Evolutionary conservation across 129 eudicot genomes (phyloP).

Genomic region (Escallonia rubra): DNA sequence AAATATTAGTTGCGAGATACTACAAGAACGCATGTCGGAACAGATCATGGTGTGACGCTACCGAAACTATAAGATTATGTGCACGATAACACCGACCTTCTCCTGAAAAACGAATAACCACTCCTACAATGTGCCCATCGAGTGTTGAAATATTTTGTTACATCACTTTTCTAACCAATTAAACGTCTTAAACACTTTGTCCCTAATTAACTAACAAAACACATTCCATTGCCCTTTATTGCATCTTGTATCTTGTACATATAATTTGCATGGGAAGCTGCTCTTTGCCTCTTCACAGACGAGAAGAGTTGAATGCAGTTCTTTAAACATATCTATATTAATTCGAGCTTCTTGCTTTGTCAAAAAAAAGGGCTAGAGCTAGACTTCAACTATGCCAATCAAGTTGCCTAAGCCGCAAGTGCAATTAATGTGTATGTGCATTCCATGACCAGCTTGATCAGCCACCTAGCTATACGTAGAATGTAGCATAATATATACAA

Average conservation of each 20-base stretch:
- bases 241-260: no score
- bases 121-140: neutral
- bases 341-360: neutral
- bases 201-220: no score
- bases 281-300: neutral
- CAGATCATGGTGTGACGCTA: no score
- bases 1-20: no score
- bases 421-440: neutral
- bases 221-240: no score
- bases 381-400: neutral
- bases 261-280: neutral
- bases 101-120: neutral
- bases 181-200: neutral
- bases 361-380: neutral
- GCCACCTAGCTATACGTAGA: conserved; percentile 23
- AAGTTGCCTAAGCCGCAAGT: conserved; percentile 3
- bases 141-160: no score
- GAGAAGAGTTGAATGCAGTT: neutral
- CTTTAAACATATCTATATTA: neutral
- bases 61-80: no score
- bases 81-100: no score
- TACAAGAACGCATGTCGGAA: no score
- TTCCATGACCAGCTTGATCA: neutral
- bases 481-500: conserved; percentile 24
- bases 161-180: no score